phyloP scores from a whole-genome alignment of 2,329 filamentous ascomycete species.

The Byssothecium circinans region DNA sequence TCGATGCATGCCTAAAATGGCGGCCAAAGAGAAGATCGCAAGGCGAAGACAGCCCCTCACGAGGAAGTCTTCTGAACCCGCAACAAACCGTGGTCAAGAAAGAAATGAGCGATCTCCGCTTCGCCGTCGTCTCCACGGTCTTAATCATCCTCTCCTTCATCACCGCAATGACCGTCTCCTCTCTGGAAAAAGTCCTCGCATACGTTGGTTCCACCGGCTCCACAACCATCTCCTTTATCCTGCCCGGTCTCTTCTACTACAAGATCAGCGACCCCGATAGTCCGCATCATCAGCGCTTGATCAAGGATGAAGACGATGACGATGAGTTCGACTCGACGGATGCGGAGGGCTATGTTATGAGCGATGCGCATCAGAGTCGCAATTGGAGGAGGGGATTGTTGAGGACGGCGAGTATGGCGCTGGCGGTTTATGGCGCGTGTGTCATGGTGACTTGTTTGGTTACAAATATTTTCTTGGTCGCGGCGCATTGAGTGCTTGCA shows the following conservation, averaged over 20 bases:
- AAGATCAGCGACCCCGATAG: conserved; percentile 94
- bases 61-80: conserved; percentile 52
- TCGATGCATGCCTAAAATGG: conserved; percentile 95
- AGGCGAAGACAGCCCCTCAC: conserved; percentile 45
- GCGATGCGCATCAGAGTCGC: conserved; percentile 57
- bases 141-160: conserved; percentile 85
- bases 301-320: conserved; percentile 91
- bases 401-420: conserved; percentile 70
- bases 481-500: conserved; percentile 56
- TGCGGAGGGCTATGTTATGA: conserved; percentile 48
- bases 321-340: conserved; percentile 61
- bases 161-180: conserved; percentile 87
- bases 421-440: conserved; percentile 79
- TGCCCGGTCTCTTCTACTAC: conserved; percentile 96
- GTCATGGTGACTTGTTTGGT: conserved; percentile 89
- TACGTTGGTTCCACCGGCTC: conserved; percentile 95
- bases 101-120: conserved; percentile 81
- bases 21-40: conserved; percentile 57
- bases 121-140: conserved; percentile 82
- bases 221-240: conserved; percentile 94
- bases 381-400: conserved; percentile 66
- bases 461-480: conserved; percentile 81
- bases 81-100: conserved; percentile 18
- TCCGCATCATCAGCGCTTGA: conserved; percentile 77
- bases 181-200: conserved; percentile 85